Conservation (phyloP, 2,329 filamentous ascomycete species). For the Trichoderma lentiforme region DNA sequence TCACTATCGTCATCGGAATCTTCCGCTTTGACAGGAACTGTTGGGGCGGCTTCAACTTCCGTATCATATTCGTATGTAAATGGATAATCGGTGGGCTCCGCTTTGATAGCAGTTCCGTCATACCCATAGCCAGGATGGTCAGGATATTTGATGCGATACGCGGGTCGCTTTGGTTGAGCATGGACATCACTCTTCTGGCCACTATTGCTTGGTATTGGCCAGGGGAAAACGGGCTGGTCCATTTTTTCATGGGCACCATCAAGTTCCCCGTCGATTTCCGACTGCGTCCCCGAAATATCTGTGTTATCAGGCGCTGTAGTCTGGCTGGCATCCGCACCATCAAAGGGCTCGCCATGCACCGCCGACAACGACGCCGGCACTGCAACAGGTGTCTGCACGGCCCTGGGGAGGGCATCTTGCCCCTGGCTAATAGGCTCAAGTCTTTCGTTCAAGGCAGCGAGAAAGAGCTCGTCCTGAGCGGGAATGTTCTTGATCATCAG, state of each 20-base stretch:
- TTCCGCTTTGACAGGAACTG: not conserved
- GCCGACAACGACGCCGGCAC: constrained; percentile 23
- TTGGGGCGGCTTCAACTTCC: not conserved
- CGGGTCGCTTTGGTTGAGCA: not conserved
- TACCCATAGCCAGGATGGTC: not conserved
- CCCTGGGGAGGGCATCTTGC: constrained; percentile 43
- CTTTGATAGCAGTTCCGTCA: not conserved
- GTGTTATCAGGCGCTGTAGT: constrained; percentile 21
- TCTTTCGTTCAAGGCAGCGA: constrained; percentile 48
- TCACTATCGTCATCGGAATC: not conserved
- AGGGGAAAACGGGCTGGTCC: not conserved
- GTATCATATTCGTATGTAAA: not conserved
- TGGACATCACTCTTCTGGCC: not conserved
- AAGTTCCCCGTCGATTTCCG: not conserved
- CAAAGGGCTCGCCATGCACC: not conserved
- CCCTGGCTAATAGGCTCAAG: constrained; percentile 48
- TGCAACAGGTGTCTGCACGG: constrained; percentile 33
- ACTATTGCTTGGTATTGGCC: not conserved
- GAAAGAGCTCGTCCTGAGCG: constrained; percentile 54
- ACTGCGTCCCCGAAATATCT: not conserved
- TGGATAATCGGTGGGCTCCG: not conserved
- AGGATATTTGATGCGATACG: not conserved
- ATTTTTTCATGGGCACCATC: not conserved
- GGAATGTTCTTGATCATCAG: constrained; percentile 55
- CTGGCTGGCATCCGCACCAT: constrained; percentile 23